These are phyloP conservation scores for Xylaria arbuscula DNA, from an alignment of 2,329 filamentous ascomycete genomes.

Conservation along the genomic window DNA sequence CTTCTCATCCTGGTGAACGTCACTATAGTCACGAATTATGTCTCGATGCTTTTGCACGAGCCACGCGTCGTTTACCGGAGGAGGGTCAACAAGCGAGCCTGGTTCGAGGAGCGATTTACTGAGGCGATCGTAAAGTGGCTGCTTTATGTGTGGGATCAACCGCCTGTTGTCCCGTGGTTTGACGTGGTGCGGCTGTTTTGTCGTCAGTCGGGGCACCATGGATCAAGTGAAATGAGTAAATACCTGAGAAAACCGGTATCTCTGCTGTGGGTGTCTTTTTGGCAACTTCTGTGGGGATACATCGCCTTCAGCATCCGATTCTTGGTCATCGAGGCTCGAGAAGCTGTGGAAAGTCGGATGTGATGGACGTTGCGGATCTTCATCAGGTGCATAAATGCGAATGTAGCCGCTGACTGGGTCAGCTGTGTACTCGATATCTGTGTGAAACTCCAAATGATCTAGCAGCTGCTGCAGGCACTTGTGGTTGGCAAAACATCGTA, in stretches of 20 bases:
- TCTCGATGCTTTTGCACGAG: conserved; percentile 69
- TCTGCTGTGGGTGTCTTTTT: conserved; percentile 37
- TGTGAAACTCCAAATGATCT: conserved; percentile 61
- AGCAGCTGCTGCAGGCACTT: conserved; percentile 61
- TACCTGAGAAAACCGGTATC: conserved; percentile 39
- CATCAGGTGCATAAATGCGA: conserved; percentile 44
- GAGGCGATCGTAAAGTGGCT: conserved; percentile 67
- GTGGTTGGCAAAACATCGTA: conserved; percentile 62
- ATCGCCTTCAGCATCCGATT: conserved; percentile 44
- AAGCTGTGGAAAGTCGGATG: conserved; percentile 40
- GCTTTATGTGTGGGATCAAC: conserved; percentile 61
- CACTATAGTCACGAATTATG: conserved; percentile 66
- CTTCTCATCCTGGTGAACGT: conserved; percentile 65
- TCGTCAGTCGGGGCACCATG: conserved; percentile 28
- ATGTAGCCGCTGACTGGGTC: conserved; percentile 46
- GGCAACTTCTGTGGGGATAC: conserved; percentile 43
- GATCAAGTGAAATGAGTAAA: conserved; percentile 20
- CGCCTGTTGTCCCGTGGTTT: conserved; percentile 51
- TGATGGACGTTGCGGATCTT: conserved; percentile 43
- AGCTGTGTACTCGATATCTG: conserved; percentile 58
- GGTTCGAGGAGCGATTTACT: conserved; percentile 64
- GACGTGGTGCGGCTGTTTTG: conserved; percentile 34
- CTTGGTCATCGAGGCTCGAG: conserved; percentile 43
- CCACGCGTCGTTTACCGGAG: conserved; percentile 62
- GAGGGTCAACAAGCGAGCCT: conserved; percentile 59